Evolutionary conservation across 768 basidiomycete genomes (phyloP), one percentile per base, ranked within the genome.

Genomic region (Coprinopsis cinerea): DNA sequence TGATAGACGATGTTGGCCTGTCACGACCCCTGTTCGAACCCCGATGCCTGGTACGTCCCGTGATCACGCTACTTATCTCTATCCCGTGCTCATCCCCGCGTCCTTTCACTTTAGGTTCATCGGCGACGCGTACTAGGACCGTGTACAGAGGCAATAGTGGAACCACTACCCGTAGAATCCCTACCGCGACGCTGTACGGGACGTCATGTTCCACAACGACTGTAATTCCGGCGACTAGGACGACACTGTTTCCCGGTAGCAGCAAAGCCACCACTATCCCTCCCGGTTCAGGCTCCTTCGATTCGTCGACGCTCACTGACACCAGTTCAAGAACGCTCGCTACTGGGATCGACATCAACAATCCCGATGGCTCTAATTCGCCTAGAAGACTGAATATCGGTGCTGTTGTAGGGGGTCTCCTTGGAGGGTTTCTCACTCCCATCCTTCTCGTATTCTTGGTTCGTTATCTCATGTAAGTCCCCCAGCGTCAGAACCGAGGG

Each of bases 331-430:
- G 18, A 25, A 43, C 18, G 9, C 42, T 26, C 6, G 42, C 20
- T 37, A 15, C 22, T 1, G n/a, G 2, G 32, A 26, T 36, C 23
- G 32, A 39, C 25, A 20, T 24, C 13, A 11, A 17, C 1, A 26
- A 26, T 37, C 14, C 1, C 4, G 37, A 30, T 2, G 37, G n/a
- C n/a, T n/a, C n/a, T n/a, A n/a, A n/a, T n/a, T n/a, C 17, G 14
- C 26, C 49, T 13, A 18, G 13, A 4, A 32, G 39, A n/a, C 3
- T 32, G 30, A 32, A 18, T 9, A 37, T 45, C n/a, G 49, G 42
- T 5, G 49, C 49, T 1, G 39, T 51, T 9, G 49, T 51, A 18
- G 49, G 49, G 9, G 49, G 49, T 13, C 32, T 51, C 11, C 24
- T 51, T 7, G 49, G 49, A 7, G 49, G 49, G 2, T 51, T 51